Conservation (phyloP, 2,329 filamentous ascomycete genomes). For the Pseudopithomyces chartarum region DNA sequence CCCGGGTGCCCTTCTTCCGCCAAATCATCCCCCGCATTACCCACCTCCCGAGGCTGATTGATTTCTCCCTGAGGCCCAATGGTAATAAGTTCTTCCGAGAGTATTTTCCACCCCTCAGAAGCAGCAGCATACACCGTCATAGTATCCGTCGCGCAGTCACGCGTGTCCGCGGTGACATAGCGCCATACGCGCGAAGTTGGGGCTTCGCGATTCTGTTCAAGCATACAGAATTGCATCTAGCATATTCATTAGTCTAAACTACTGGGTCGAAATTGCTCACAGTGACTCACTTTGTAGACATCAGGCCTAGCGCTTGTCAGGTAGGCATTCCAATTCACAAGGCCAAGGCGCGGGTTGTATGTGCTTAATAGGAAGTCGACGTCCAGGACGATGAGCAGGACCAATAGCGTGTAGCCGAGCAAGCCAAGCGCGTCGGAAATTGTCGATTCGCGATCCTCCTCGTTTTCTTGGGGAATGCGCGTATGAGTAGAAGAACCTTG, state of each 20-base stretch:
- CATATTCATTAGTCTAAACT: not conserved
- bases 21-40: not conserved
- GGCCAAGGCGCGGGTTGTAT: not conserved
- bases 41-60: not conserved
- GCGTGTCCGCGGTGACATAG: conserved; percentile 5
- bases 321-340: not conserved
- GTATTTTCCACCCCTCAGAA: conserved; percentile 17
- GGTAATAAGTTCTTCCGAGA: conserved; percentile 13
- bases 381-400: conserved; percentile 12
- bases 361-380: conserved; percentile 7
- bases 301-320: not conserved
- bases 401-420: conserved; percentile 2
- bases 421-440: not conserved
- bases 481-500: too few species aligned
- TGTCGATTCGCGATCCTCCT: not conserved
- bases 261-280: not conserved
- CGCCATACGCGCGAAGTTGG: conserved; percentile 23
- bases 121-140: conserved; percentile 10
- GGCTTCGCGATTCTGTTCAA: conserved; percentile 17
- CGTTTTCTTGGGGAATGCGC: not conserved
- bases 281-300: not conserved
- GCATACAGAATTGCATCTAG: conserved; percentile 29
- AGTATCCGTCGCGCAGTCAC: conserved; percentile 14
- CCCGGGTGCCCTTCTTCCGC: too few species aligned
- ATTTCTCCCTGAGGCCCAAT: not conserved